A percentile compares a stretch with the other conserved stretches of the same genome.
Conservation (phyloP, 202 grass and related monocot species). For the Zoysia matrella region DNA sequence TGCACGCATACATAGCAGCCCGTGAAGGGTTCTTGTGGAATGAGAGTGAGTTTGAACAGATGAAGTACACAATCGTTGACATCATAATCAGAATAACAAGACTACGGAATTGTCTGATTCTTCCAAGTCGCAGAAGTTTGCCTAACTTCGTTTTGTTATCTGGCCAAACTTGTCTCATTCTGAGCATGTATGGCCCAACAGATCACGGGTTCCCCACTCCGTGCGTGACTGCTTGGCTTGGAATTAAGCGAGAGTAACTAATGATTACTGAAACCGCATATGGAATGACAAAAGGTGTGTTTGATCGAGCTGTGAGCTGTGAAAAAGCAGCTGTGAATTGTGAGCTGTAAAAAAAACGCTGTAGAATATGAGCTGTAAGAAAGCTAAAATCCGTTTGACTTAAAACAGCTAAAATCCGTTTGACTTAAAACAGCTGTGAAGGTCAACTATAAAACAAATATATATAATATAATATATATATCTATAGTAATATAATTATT, state of each 20-base stretch:
- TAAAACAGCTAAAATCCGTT: no score
- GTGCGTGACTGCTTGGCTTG: conserved; percentile 2
- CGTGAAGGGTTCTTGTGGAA: conserved; percentile 24
- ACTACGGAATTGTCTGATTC: conserved; percentile 14
- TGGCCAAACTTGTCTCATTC: conserved; percentile 35
- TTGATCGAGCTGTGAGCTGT: no score
- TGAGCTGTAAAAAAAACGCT: no score
- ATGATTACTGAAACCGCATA: background rate
- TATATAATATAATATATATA: no score
- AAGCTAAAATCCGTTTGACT: no score
- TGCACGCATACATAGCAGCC: conserved; percentile 9
- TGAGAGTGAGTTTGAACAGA: conserved; percentile 28
- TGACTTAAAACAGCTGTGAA: no score
- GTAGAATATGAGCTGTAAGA: no score
- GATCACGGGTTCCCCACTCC: conserved; percentile 44
- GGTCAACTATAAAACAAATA: no score
- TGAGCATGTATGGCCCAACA: conserved; percentile 35
- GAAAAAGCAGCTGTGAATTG: no score
- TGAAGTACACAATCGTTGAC: conserved; percentile 44
- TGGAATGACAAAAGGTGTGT: no score
- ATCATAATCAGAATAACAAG: conserved; percentile 30
- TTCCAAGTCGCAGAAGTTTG: conserved; percentile 33
- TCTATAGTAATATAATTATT: no score
- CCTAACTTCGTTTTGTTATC: conserved; percentile 38
- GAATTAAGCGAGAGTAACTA: background rate